Percentiles rank a stretch among this genome's conserved stretches.
Conservation (phyloP, 139 green algal species). For the Chlorella sp. region DNA sequence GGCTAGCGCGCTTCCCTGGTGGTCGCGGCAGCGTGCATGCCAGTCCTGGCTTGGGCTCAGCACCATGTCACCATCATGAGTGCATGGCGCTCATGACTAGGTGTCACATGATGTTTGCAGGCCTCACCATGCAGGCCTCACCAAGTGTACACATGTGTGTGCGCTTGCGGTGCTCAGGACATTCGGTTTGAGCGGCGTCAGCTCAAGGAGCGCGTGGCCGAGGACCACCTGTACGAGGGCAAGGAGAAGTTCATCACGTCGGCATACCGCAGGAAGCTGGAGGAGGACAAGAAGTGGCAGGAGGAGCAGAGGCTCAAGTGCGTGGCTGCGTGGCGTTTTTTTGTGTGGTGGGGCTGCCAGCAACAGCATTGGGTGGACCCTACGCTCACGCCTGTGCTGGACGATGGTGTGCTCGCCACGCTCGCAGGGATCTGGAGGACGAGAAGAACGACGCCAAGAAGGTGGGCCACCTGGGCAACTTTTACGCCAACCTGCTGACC, state of each 20-base stretch:
- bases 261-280: slow-evolving; percentile 91
- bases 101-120: no score
- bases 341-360: background rate
- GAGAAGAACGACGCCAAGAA: slow-evolving; percentile 58
- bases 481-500: slow-evolving; percentile 82
- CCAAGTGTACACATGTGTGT: no score
- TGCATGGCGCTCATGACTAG: background rate
- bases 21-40: background rate
- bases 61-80: background rate
- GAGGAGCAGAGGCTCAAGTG: slow-evolving; percentile 51
- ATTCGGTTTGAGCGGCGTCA: slow-evolving; percentile 33
- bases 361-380: background rate
- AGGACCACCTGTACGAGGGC: slow-evolving; percentile 87
- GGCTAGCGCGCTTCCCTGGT: background rate
- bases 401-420: background rate
- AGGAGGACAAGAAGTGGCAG: slow-evolving; percentile 77
- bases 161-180: no score
- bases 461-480: slow-evolving; percentile 82
- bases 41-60: background rate
- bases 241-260: slow-evolving; percentile 94
- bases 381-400: background rate
- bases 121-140: no score
- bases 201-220: slow-evolving; percentile 65
- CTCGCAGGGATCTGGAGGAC: slow-evolving; percentile 57
- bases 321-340: background rate